A percentile compares a stretch with the other conserved stretches of the same genome.
Conservation (phyloP, 306 rosid species). For the Casuarina glauca region DNA sequence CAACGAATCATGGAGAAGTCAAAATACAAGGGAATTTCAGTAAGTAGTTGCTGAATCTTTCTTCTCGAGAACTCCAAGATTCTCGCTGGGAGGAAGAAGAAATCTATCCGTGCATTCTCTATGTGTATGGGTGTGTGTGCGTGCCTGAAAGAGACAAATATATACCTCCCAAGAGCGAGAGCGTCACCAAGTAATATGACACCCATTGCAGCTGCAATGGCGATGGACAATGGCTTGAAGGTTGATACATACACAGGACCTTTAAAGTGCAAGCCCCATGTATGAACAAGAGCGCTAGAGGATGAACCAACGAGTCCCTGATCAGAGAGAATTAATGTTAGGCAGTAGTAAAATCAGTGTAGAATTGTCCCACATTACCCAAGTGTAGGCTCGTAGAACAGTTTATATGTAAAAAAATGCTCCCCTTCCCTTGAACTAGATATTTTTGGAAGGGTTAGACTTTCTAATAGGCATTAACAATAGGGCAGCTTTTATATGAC, state of each 20-base stretch:
- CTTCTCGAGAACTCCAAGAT: not conserved
- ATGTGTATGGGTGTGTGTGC: too few relatives aligned
- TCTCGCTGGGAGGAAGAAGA: too few relatives aligned
- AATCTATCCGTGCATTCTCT: too few relatives aligned
- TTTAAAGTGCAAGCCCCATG: conserved; percentile 32
- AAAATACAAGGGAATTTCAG: too few relatives aligned
- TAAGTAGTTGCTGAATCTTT: not conserved
- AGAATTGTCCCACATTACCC: too few relatives aligned
- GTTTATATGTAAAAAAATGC: too few relatives aligned
- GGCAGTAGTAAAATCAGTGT: too few relatives aligned
- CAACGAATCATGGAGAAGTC: not conserved
- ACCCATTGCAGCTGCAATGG: conserved; percentile 38
- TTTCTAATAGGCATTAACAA: not conserved
- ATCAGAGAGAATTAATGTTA: not conserved
- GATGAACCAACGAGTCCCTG: conserved; percentile 33
- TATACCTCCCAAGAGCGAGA: conserved; percentile 38
- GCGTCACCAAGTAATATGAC: conserved; percentile 41
- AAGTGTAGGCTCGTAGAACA: too few relatives aligned
- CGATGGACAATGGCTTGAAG: conserved; percentile 41
- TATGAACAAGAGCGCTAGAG: conserved; percentile 38
- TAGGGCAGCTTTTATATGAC: not conserved
- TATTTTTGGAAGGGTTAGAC: too few relatives aligned
- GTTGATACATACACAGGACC: conserved; percentile 35
- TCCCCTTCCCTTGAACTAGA: too few relatives aligned
- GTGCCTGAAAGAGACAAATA: not conserved